phyloP scores from a whole-genome alignment of 768 basidiomycete species.

The Psilocybe cubensis region DNA sequence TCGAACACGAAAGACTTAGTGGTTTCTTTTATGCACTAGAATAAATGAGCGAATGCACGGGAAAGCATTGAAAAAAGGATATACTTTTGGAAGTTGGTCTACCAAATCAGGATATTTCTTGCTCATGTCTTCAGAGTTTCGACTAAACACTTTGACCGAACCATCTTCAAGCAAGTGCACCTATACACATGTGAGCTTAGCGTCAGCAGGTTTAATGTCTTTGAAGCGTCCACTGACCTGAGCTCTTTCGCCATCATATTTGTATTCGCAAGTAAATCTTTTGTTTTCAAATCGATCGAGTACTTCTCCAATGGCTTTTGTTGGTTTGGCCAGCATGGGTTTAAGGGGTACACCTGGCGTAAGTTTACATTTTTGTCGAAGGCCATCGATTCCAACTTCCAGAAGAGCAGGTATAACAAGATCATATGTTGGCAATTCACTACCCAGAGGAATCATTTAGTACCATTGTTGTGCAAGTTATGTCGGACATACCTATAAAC shows the following conservation, averaged over 20 bases:
- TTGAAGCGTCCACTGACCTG: constrained; percentile 54
- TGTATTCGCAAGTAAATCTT: constrained; percentile 98
- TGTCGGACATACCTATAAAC: constrained; percentile 79
- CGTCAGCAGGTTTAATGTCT: background rate
- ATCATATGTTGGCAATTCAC: constrained; percentile 94
- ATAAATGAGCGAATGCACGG: background rate
- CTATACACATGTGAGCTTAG: constrained; percentile 33
- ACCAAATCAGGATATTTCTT: constrained; percentile 99
- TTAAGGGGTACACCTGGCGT: constrained; percentile 97
- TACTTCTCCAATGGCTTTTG: constrained; percentile 97
- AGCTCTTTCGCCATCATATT: constrained; percentile 98
- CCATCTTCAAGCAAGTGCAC: constrained; percentile 87
- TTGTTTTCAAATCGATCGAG: constrained; percentile 96
- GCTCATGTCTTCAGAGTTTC: constrained; percentile 99
- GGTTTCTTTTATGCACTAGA: constrained; percentile 81
- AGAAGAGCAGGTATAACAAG: constrained; percentile 89
- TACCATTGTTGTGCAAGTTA: constrained; percentile 4
- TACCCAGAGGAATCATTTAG: constrained; percentile 43
- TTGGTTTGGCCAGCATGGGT: constrained; percentile 99
- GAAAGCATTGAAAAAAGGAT: constrained; percentile 7
- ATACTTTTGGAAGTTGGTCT: constrained; percentile 85
- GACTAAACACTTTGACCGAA: constrained; percentile 87
- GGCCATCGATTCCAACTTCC: constrained; percentile 69
- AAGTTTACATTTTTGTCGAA: constrained; percentile 81
- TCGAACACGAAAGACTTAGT: constrained; percentile 94